Evolutionary conservation across 495 filamentous ascomycete genomes (phyloP).

Genomic region (Tuber borchii): DNA sequence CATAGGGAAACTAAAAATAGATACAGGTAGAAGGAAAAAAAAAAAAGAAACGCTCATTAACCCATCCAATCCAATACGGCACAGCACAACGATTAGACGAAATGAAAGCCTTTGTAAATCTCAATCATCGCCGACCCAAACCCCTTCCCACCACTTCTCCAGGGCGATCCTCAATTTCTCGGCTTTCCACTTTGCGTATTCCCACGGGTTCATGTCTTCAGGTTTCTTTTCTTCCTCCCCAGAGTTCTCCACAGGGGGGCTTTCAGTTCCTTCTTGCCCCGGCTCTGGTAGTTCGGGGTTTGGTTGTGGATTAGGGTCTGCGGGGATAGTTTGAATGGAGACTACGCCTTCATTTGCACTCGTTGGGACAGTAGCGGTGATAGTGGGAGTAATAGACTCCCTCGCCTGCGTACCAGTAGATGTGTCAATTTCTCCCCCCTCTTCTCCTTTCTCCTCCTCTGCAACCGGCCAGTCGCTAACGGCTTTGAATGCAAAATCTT

Average conservation of each 20-base stretch:
- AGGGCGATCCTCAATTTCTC: constrained; percentile 36
- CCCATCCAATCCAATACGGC: constrained; percentile 2
- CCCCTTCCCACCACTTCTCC: constrained; percentile 37
- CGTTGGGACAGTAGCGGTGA: constrained; percentile 18
- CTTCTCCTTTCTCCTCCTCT: not conserved
- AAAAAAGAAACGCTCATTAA: constrained; percentile 10
- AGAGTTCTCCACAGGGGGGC: not conserved
- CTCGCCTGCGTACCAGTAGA: constrained; percentile 21
- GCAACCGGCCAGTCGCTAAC: constrained; percentile 26
- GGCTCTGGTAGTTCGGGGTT: constrained; percentile 23
- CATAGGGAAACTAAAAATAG: not conserved
- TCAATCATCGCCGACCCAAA: constrained; percentile 25
- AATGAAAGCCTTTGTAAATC: not conserved
- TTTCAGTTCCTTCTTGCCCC: constrained; percentile 23
- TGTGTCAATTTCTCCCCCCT: constrained; percentile 34
- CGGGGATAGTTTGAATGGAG: constrained; percentile 21
- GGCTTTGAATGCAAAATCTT: constrained; percentile 57
- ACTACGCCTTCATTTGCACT: constrained; percentile 16
- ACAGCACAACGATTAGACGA: not conserved
- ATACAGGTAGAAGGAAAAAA: constrained; percentile 6
- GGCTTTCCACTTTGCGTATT: constrained; percentile 33
- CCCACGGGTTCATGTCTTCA: constrained; percentile 28
- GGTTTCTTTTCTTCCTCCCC: constrained; percentile 19
- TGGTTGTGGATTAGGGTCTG: not conserved
- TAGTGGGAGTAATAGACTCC: not conserved